phyloP scores from a whole-genome alignment of 73 alveolate species.

The Uronychia binucleata region DNA sequence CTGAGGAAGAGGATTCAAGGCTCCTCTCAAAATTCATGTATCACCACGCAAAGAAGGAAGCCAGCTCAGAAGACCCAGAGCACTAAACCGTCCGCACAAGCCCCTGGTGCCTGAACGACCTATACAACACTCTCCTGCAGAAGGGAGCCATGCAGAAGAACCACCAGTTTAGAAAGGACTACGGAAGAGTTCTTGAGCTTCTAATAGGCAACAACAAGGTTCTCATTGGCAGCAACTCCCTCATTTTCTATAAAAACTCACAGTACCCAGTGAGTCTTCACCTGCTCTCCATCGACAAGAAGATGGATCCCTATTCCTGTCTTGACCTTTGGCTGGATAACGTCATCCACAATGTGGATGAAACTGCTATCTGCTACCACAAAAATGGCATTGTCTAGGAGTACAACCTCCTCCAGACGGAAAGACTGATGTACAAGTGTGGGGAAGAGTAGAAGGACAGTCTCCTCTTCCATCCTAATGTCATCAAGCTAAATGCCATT shows the following conservation, averaged over 20 bases:
- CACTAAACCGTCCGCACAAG: neutral
- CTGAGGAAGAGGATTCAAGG: neutral
- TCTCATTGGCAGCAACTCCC: conserved; percentile 41
- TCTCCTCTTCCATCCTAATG: conserved; percentile 18
- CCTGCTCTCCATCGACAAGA: conserved; percentile 20
- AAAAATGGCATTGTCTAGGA: conserved; percentile 36
- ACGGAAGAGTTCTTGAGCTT: conserved; percentile 42
- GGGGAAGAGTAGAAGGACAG: neutral
- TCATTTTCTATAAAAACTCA: conserved; percentile 28
- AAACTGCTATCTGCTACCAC: conserved; percentile 55
- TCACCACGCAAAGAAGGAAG: neutral
- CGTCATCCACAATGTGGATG: conserved; percentile 46
- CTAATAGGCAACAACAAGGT: conserved; percentile 28
- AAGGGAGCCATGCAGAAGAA: conserved; percentile 35
- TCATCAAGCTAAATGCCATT: conserved; percentile 35
- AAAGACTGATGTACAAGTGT: neutral
- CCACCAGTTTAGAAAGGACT: conserved; percentile 42
- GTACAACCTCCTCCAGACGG: conserved; percentile 37
- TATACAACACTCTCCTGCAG: conserved; percentile 17
- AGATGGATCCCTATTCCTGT: conserved; percentile 34
- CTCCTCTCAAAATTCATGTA: neutral
- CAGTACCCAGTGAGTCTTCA: conserved; percentile 38
- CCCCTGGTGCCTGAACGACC: neutral
- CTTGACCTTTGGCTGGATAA: conserved; percentile 54
- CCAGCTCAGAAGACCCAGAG: neutral